Evolutionary conservation across 2,329 filamentous ascomycete genomes (phyloP).

Genomic region (Myriosclerotinia duriaeana): DNA sequence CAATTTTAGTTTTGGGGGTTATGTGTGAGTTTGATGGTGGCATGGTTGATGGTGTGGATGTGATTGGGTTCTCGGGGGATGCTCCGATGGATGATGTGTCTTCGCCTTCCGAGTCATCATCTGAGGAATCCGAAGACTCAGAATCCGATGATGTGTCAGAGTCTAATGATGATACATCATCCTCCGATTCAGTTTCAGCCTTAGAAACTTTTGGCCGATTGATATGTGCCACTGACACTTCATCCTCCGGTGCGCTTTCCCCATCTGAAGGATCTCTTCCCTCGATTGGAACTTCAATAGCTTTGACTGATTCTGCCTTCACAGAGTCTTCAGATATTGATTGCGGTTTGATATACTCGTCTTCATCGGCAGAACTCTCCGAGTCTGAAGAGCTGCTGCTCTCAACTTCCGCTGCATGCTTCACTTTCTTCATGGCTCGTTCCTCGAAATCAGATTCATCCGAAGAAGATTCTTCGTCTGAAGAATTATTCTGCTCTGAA

Average conservation of each 20-base stretch:
- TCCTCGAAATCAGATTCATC: constrained; percentile 21
- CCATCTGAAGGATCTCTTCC: neutral
- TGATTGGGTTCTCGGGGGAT: constrained; percentile 24
- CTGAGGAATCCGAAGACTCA: constrained; percentile 28
- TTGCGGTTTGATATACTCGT: constrained; percentile 12
- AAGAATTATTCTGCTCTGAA: constrained; percentile 33
- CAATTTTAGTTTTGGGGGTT: constrained; percentile 17
- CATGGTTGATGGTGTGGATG: constrained; percentile 28
- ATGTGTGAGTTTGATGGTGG: constrained; percentile 17
- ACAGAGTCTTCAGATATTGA: neutral
- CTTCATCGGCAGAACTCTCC: constrained; percentile 18
- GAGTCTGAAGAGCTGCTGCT: constrained; percentile 14
- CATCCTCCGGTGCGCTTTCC: constrained; percentile 4
- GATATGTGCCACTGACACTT: neutral
- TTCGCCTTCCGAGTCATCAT: constrained; percentile 17
- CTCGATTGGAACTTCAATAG: neutral
- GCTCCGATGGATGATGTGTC: constrained; percentile 21
- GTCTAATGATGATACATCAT: constrained; percentile 18
- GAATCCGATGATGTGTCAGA: constrained; percentile 35
- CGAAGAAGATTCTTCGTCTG: constrained; percentile 32
- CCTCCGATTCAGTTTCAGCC: constrained; percentile 11
- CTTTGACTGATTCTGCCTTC: constrained; percentile 6
- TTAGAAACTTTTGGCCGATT: constrained; percentile 7
- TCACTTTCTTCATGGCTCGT: constrained; percentile 4
- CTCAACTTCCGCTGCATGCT: constrained; percentile 7